These are phyloP conservation scores for Polyporus arcularius DNA, from an alignment of 768 basidiomycete species.

Conservation along the genomic window DNA sequence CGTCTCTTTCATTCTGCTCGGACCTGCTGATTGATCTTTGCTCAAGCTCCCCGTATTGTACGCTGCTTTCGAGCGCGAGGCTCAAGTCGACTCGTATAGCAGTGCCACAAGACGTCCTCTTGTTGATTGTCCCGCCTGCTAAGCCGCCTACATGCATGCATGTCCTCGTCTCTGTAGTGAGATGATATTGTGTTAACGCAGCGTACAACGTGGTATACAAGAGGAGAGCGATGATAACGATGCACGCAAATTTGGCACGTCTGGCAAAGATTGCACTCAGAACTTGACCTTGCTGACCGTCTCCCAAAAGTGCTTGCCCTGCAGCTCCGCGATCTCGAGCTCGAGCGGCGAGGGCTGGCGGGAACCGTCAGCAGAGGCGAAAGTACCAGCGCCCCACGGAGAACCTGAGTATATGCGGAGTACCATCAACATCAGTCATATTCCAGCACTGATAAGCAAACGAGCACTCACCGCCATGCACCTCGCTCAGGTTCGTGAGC, in stretches of 20 bases:
- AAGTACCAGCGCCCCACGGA: constrained; percentile 81
- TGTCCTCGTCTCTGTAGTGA: not conserved
- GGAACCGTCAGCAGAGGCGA: constrained; percentile 53
- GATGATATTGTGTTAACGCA: too few species aligned
- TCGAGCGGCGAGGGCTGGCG: constrained; percentile 49
- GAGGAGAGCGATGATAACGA: too few species aligned
- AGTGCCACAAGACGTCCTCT: not conserved
- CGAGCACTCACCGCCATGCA: constrained; percentile 44
- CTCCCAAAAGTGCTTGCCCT: constrained; percentile 56
- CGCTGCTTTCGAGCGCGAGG: too few species aligned
- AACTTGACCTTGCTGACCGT: constrained; percentile 42
- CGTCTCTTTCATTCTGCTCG: too few species aligned
- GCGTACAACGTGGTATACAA: too few species aligned
- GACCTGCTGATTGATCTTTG: too few species aligned
- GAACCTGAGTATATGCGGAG: constrained; percentile 47
- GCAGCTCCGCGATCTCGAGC: constrained; percentile 42
- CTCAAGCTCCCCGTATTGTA: too few species aligned
- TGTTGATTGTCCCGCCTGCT: not conserved
- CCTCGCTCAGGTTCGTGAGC: constrained; percentile 42
- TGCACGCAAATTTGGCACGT: too few species aligned
- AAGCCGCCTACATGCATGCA: not conserved
- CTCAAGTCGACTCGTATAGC: too few species aligned
- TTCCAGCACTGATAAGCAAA: not conserved
- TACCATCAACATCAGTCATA: not conserved
- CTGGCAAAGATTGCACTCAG: not conserved